phyloP scores from a whole-genome alignment of 1,284 basidiomycete species.

The Takashimella tepidaria region DNA sequence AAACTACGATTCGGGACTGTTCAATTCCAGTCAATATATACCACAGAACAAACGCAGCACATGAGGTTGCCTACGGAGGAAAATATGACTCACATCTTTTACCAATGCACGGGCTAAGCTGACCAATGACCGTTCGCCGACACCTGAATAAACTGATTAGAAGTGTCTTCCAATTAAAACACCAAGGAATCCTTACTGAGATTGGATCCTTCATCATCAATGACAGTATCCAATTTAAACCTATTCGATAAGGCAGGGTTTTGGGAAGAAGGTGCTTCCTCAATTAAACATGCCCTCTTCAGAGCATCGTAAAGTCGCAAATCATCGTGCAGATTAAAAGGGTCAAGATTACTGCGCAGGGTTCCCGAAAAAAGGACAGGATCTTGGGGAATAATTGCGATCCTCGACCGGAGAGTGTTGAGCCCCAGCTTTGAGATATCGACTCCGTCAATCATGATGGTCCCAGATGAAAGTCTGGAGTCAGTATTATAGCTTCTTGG shows the following conservation, averaged over 20 bases:
- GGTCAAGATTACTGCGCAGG: constrained; percentile 61
- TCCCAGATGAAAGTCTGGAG: constrained; percentile 36
- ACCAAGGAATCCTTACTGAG: constrained; percentile 46
- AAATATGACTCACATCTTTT: constrained; percentile 51
- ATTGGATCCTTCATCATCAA: constrained; percentile 64
- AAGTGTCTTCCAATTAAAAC: too few species aligned
- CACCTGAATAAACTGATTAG: constrained; percentile 38
- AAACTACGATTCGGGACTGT: constrained; percentile 25
- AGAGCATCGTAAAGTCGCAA: constrained; percentile 70
- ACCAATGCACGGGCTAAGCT: constrained; percentile 63
- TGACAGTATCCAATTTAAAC: constrained; percentile 56
- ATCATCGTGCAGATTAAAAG: constrained; percentile 66
- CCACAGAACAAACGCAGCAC: constrained; percentile 24
- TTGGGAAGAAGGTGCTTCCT: neutral
- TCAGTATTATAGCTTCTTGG: constrained; percentile 1
- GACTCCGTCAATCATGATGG: constrained; percentile 50
- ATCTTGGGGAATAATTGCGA: constrained; percentile 58
- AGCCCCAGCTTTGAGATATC: constrained; percentile 50
- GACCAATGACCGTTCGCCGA: constrained; percentile 60
- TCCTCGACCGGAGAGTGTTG: constrained; percentile 37
- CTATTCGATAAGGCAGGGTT: neutral
- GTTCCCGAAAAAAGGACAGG: constrained; percentile 53
- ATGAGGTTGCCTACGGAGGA: too few species aligned
- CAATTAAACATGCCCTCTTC: constrained; percentile 60
- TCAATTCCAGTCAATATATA: too few species aligned